Base-by-base conservation (phyloP, 1,284 basidiomycete species). In the Cutaneotrichosporon dermatis region DNA sequence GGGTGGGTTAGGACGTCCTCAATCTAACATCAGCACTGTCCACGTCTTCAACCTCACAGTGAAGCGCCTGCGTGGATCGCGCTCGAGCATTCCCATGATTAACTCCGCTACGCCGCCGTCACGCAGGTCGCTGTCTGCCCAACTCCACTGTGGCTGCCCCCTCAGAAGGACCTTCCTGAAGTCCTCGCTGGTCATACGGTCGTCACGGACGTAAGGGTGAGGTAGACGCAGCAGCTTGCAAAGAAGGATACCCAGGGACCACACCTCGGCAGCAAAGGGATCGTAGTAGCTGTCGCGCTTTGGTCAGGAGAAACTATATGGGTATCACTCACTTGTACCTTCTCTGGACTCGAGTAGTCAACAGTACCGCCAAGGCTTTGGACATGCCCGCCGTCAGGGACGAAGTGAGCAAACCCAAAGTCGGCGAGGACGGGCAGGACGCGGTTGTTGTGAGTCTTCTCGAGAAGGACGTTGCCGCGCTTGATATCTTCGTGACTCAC, bases 401-500 rank as follows among this genome's bases (percentile, higher is more conserved):
- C 60, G 61, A 79, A 75, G 39, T 74, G 73, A 33, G 70, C 69
- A 58, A 79, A 77, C 0, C 77, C 77, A 57, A 77, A 76, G 55
- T 79, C 77, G 10, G 71, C 72, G 3, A 77, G 57, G 6, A 69
- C 55, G 0, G 75, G 74, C 7, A 49, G 34, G 4, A 66, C 55
- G 4, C 61, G 11, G 8, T 35, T 50, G 15, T 12, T 12, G 13
- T 25, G 2, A 13, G 51, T 54, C 6, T 7, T 53, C 36, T 68
- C 65, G 16, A 76, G 58, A 10, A 78, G 65, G 34, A 77, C 60
- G 58, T 79, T 79, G 34, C 72, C 69, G 7, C 73, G 72, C 58
- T 79, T 79, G 55, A 79, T 51, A 56, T 79, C 77, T 52, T 77
- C 76, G 59, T 79, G 77, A 40, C 66, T 69, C 57, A 79, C 57